Evolutionary conservation across 768 basidiomycete species (phyloP).

Genomic region (Filobasidium wieringae): DNA sequence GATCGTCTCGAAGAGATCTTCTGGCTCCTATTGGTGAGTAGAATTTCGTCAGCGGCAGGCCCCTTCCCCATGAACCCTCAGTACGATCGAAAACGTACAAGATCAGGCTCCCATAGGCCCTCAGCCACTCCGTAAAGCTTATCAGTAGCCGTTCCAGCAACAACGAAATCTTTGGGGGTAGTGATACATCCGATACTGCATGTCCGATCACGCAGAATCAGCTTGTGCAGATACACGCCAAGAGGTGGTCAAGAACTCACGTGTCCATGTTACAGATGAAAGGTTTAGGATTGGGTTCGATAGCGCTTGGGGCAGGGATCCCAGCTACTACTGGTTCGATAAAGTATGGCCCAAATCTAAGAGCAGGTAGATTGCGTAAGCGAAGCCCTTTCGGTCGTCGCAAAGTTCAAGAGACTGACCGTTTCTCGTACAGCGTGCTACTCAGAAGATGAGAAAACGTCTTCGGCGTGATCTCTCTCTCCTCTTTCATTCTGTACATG

Average conservation of each 20-base stretch:
- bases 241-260: constrained; percentile 11
- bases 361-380: too few species aligned
- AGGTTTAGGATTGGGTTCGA: constrained; percentile 56
- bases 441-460: constrained; percentile 92
- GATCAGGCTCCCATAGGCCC: constrained; percentile 93
- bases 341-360: constrained; percentile 81
- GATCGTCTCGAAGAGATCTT: constrained; percentile 96
- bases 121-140: constrained; percentile 97
- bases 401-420: constrained; percentile 38
- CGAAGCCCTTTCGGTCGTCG: not conserved
- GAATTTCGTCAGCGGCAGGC: too few species aligned
- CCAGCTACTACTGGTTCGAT: constrained; percentile 95
- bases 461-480: constrained; percentile 88
- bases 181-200: constrained; percentile 40
- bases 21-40: constrained; percentile 49
- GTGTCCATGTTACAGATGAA: constrained; percentile 87
- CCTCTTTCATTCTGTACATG: constrained; percentile 99
- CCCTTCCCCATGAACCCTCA: too few species aligned
- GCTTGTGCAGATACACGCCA: too few species aligned
- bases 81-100: constrained; percentile 41
- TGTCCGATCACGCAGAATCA: not conserved
- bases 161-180: constrained; percentile 67
- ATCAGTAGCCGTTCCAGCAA: constrained; percentile 78
- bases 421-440: constrained; percentile 85
- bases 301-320: constrained; percentile 42